Percentiles rank a stretch among this genome's conserved stretches.
Conservation (phyloP, 768 basidiomycete genomes). For the Leccinum longicurvipes region DNA sequence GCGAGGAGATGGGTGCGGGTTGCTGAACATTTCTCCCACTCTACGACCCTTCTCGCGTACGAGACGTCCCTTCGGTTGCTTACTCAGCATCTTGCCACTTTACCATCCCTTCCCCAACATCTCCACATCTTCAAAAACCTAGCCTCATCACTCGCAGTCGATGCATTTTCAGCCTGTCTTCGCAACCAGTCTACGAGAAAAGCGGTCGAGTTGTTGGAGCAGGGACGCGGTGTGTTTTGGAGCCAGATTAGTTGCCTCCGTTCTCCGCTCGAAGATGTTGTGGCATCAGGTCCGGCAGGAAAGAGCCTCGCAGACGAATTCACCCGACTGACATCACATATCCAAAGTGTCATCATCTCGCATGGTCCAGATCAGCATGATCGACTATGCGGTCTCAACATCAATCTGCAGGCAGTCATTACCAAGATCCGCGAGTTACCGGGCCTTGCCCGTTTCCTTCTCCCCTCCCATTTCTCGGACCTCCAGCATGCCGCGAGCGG, state of each 20-base stretch:
- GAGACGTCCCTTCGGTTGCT: not conserved
- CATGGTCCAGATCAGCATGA: not conserved
- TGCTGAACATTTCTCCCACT: not conserved
- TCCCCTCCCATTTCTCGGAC: not conserved
- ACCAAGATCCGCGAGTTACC: not conserved
- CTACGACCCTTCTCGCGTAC: not conserved
- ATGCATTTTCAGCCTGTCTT: not conserved
- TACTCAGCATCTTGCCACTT: not conserved
- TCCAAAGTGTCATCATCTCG: not conserved
- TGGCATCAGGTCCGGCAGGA: not conserved
- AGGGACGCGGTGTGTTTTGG: not conserved
- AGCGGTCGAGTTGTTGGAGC: not conserved
- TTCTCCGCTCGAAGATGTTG: not conserved
- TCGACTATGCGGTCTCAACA: not conserved
- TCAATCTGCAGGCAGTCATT: not conserved
- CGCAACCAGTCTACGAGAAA: not conserved
- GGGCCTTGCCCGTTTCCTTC: not conserved
- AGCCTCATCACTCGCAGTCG: not conserved
- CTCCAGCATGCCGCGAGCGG: not conserved
- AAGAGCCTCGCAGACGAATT: not conserved
- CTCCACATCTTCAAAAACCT: not conserved
- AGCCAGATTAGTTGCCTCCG: not conserved
- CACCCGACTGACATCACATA: not conserved
- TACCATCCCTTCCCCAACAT: not conserved
- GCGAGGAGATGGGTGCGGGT: not conserved